These are phyloP conservation scores for Juglanconis sp. DNA, from an alignment of 2,329 filamentous ascomycete genomes.

Conservation along the genomic window DNA sequence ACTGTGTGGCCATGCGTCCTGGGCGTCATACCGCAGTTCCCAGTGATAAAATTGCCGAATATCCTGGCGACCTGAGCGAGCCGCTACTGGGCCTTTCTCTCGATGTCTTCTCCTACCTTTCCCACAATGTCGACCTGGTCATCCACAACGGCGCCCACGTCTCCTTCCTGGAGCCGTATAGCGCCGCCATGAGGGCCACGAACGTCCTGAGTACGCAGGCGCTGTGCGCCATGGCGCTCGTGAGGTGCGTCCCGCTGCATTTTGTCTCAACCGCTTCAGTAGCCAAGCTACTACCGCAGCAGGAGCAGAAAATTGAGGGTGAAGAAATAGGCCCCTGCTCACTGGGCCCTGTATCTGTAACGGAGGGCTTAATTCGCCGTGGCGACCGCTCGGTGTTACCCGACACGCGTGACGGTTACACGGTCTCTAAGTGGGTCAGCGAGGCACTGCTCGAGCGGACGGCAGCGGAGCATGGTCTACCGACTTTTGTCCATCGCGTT, in stretches of 20 bases:
- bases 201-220: conserved; percentile 36
- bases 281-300: background rate
- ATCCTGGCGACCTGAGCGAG: conserved; percentile 25
- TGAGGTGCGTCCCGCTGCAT: conserved; percentile 26
- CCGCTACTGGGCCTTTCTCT: conserved; percentile 21
- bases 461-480: background rate
- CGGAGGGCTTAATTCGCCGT: background rate
- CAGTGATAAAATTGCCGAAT: conserved; percentile 12
- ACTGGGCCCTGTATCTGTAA: background rate
- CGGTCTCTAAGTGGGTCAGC: conserved; percentile 30
- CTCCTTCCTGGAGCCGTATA: conserved; percentile 36
- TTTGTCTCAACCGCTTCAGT: conserved; percentile 25
- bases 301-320: background rate
- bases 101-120: conserved; percentile 4
- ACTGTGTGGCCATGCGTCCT: conserved; percentile 40
- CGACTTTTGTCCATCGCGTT: background rate
- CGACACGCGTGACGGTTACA: conserved; percentile 31
- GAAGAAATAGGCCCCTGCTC: no score
- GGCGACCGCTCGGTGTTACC: no score
- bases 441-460: conserved; percentile 28
- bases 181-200: conserved; percentile 24
- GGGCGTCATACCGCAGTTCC: background rate
- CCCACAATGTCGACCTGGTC: conserved; percentile 31
- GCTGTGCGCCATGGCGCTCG: conserved; percentile 28
- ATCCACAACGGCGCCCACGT: conserved; percentile 50